A percentile compares a stretch with the other conserved stretches of the same genome.
phyloP scores from a whole-genome alignment of 139 green algal genomes.

The Coelastrella sp. region DNA sequence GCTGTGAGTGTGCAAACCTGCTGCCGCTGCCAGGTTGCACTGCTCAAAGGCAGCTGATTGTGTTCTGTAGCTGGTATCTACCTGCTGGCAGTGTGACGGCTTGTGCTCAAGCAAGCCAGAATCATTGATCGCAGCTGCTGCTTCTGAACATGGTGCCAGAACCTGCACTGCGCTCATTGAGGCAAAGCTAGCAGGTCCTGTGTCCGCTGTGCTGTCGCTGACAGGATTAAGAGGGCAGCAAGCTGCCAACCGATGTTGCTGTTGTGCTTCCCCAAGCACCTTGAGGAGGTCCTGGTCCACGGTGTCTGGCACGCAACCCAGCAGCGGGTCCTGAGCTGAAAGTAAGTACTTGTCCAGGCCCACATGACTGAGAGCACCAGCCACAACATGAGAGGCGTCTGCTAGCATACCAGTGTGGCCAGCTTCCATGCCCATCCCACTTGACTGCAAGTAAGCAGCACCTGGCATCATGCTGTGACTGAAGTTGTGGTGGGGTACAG shows the following conservation, averaged over 20 bases:
- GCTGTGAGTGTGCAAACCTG: no score
- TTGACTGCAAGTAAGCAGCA: not conserved
- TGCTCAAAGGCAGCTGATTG: no score
- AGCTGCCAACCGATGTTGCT: not conserved
- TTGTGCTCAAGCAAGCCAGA: no score
- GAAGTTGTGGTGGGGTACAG: not conserved
- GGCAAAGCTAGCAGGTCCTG: not conserved
- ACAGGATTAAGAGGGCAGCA: not conserved
- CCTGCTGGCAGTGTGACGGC: no score
- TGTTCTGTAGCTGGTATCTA: no score
- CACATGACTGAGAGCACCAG: not conserved
- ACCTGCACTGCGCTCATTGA: no score
- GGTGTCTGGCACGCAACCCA: not conserved
- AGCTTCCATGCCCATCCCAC: not conserved
- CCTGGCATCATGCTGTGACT: not conserved
- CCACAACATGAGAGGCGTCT: not conserved
- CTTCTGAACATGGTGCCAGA: no score
- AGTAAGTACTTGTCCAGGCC: not conserved
- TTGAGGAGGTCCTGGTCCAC: not conserved
- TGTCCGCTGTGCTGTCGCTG: not conserved
- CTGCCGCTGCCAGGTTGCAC: no score
- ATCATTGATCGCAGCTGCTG: no score
- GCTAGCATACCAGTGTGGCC: not conserved
- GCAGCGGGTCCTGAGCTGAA: slow-evolving; percentile 3
- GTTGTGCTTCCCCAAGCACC: not conserved